These are phyloP conservation scores for Pueraria montana DNA, from an alignment of 306 rosid species.

Conservation along the genomic window DNA sequence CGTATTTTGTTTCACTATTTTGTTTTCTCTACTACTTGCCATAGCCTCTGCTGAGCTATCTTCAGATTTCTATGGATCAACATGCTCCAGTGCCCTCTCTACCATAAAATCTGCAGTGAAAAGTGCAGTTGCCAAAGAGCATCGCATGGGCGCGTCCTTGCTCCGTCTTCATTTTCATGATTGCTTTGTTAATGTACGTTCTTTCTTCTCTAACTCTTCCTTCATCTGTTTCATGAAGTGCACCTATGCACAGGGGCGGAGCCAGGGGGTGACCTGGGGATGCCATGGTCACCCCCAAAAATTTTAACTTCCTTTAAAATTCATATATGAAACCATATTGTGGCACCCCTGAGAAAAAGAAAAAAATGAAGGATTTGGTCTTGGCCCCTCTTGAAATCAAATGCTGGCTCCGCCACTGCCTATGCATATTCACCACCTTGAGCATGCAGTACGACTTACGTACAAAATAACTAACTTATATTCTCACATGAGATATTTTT, in stretches of 20 bases:
- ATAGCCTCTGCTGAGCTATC: constrained; percentile 57
- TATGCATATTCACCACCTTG: not conserved
- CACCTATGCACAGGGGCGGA: constrained; percentile 1
- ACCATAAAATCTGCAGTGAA: constrained; percentile 56
- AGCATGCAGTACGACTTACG: not conserved
- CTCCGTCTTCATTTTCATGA: constrained; percentile 78
- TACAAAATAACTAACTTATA: not conserved
- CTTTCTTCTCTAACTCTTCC: not conserved
- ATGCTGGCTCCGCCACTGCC: too few relatives aligned
- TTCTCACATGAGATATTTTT: not conserved
- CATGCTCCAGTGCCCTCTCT: constrained; percentile 64
- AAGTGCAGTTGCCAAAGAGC: constrained; percentile 66
- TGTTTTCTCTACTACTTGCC: constrained; percentile 42
- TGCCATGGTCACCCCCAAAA: too few relatives aligned
- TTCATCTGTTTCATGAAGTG: not conserved
- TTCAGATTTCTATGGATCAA: constrained; percentile 51
- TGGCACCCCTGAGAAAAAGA: too few relatives aligned
- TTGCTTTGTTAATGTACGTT: constrained; percentile 69
- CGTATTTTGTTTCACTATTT: constrained; percentile 43
- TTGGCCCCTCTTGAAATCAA: too few relatives aligned
- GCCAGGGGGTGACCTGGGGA: too few relatives aligned
- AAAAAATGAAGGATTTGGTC: too few relatives aligned
- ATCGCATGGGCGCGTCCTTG: constrained; percentile 77
- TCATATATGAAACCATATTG: too few relatives aligned
- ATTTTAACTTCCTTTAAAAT: too few relatives aligned